Evolutionary conservation across 768 basidiomycete species (phyloP), one percentile per base, ranked within the genome.

Genomic region (Leccinum disarticulatum): DNA sequence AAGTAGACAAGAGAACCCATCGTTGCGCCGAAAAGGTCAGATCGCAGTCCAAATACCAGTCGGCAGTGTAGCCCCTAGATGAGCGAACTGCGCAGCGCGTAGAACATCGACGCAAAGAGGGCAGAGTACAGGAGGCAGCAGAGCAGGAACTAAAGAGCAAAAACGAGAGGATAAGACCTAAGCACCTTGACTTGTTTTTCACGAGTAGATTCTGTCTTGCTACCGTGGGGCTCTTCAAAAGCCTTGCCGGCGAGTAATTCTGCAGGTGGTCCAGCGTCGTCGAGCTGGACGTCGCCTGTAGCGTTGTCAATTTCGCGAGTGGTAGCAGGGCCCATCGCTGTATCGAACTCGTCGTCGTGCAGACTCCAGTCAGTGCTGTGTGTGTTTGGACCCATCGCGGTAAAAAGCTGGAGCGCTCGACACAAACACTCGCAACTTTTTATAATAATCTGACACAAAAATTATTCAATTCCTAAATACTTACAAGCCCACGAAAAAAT

Each of bases 181-280:
- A 88, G 88, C 88, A 90, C 88, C 88, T 90, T 90, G 81, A 85
- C 80, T 79, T 87, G 87, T 81, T 87, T 90, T 79, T 90, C 88
- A 69, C 87, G 85, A 65, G 66, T 51, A 70, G 77, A 69, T 59
- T 83, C 82, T 66, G 76, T 73, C 70, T 79, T 67, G 61, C 52
- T 55, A 65, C 79, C 77, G 64, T 79, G 80, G 67, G 77, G 70
- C 67, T 81, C 83, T 70, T 85, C 83, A 67, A 49, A 57, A 15
- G 56, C 19, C 63, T 63, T 70, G 56, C 59, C 43, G 8, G 31
- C 11, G 25, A 51, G 25, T 47, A 69, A 59, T 38, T 74, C 69
- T 28, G 51, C 33, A 54, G 63, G 53, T 28, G 59, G 56, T 2
- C 61, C 69, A 57, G 43, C 33, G 51, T 71, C 70, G 52, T 71